Evolutionary conservation across 805 yeast genomes (phyloP), one percentile per base, ranked within the genome.

Genomic region (Candida morakotiae): DNA sequence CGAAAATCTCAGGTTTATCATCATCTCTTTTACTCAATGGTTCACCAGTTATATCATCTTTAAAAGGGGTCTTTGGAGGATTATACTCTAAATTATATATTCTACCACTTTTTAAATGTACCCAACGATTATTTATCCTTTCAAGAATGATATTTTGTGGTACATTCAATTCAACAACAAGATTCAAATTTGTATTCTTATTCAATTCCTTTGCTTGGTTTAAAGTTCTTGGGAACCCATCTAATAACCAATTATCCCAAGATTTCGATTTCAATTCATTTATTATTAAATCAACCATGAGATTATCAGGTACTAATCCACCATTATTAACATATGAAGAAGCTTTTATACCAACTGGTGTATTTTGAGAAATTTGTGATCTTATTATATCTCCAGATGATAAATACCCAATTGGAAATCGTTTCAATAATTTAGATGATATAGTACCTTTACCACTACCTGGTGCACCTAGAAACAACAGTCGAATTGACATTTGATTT

Each of bases 401-500:
- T 7, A 91, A 60, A 1, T 91, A 65, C 10, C 69, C 56, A 16
- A 89, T 58, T 2, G 83, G 73, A 40, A 80, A 71, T 28, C 64
- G 59, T 35, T 74, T 71, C 41, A 82, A 56, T 4, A 89, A 64
- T 41, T 80, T 70, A 2, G 83, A 62, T 0, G 96, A 83, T 47
- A 83, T 85, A 0, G 98, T 89, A 1, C 97, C 97, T 55, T 89
- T 89, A 1, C 98, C 98, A 1, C 96, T 74, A 0, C 98, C 98
- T 0, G 98, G 98, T 0, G 97, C 95, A 3, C 97, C 97, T 18
- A 91, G 63, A 7, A 89, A 66, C 19, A 89, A 68, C 26, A 87
- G 81, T 24, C 28, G 23, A 9, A 32, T 11, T 7, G 28, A 16
- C 35, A 24, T 4, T 15, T 4, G 9, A 3, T 7, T 34, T 22